phyloP scores from a whole-genome alignment of 306 rosid genomes.

The Echinosophora koreensis region DNA sequence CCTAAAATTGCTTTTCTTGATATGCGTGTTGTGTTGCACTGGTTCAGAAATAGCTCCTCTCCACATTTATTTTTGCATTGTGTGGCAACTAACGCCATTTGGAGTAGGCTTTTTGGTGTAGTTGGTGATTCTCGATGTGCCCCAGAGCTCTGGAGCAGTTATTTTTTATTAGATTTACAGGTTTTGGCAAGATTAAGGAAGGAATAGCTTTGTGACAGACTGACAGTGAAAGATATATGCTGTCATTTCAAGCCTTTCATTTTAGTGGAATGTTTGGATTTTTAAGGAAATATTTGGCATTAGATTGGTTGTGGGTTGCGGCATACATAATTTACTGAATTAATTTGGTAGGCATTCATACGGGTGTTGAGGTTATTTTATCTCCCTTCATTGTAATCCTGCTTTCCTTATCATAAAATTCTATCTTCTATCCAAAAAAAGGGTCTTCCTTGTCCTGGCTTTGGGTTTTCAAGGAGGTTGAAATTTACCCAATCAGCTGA shows the following conservation, averaged over 20 bases:
- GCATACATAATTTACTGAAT: slow-evolving; percentile 19
- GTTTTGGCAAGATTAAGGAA: slow-evolving; percentile 23
- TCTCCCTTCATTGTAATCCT: slow-evolving; percentile 12
- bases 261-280: slow-evolving; percentile 8
- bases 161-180: neutral
- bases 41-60: neutral
- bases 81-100: neutral
- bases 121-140: neutral
- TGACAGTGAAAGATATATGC: neutral
- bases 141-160: slow-evolving; percentile 1
- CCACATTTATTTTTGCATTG: neutral
- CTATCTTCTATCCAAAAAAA: neutral
- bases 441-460: slow-evolving; percentile 36
- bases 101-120: slow-evolving; percentile 5
- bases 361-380: slow-evolving; percentile 27
- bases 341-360: slow-evolving; percentile 17
- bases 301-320: neutral
- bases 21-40: neutral
- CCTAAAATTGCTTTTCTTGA: neutral
- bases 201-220: neutral
- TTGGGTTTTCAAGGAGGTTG: slow-evolving; percentile 41
- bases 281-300: slow-evolving; percentile 7
- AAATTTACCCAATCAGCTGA: slow-evolving; percentile 24
- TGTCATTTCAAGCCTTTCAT: slow-evolving; percentile 4
- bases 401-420: slow-evolving; percentile 10